Evolutionary conservation across 495 filamentous ascomycete species (phyloP), one percentile per base, ranked within the genome.

Genomic region (Monascus purpureus): DNA sequence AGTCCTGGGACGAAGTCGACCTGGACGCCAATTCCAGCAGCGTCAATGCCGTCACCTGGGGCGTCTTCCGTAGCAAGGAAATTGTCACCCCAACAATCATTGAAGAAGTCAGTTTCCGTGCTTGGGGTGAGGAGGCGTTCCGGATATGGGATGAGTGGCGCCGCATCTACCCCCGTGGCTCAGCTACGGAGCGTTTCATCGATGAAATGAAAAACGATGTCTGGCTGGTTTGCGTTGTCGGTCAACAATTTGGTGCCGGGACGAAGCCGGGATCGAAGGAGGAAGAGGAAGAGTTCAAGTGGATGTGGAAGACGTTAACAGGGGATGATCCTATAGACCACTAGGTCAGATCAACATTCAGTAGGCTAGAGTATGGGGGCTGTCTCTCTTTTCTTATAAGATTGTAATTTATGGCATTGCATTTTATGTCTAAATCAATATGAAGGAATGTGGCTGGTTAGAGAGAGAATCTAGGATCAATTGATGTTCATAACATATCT

Each of bases 11-110:
- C 6, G 44, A 46, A 8, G 50, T 57, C 24, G 50, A 59, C n/a
- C 46, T 57, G 6, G 37, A 37, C 19, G 32, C 50, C 14, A 55
- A 52, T 49, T 47, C 51, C 9, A 67, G 68, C 23, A 65, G 72
- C 13, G 84, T 92, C 24, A 93, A 96, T 49, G 83, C 92, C 1
- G 90, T 97, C 2, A 97, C 90, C 2, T 97, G 90, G 90, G 90
- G 90, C 20, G 79, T 80, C 8, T 97, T 97, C 55, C 79, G 80
- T 1, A 87, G 85, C 13, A 95, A 95, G 57, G 90, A 97, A 62
- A 97, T 97, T 41, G 72, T 92, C 43, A 93, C 90, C 11, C 90
- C 90, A 13, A 96, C 90, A 13, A 97, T 97, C 50, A 94, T 97
- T 40, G 90, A 97, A 53, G 79, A 90, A 40, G 83, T 93, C 33